Evolutionary conservation across 495 filamentous ascomycete genomes (phyloP), one percentile per base, ranked within the genome.

Genomic region (Podospora sp.): DNA sequence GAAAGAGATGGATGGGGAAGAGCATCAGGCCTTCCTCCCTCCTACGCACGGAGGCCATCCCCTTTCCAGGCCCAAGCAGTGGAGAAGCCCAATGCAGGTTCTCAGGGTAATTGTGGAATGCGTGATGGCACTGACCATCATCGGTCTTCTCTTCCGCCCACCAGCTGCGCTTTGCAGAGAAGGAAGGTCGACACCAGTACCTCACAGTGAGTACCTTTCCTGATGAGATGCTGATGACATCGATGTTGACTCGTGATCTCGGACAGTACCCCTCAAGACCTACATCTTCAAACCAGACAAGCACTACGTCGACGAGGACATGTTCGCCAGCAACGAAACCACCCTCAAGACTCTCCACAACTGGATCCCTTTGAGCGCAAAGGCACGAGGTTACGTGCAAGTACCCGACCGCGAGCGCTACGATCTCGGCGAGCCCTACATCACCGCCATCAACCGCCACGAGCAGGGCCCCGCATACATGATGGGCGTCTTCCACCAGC

Each of bases 401-500:
- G 62, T 83, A 24, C 60, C 70, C 50, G 67, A 79, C 26, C 65
- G 70, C 49, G 69, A 66, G 5, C 57, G 68, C 52, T 82, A 79
- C 69, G 67, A 76, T 20, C 78, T 82, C 33, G 67, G 71, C 14
- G 72, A 78, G 18, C 81, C 81, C 0, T 81, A 79, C 70, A 73
- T 49, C 25, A 70, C 78, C 16, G 60, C 67, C 7, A 52, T 82
- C 1, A 69, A 77, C 66, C 76, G 77, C 20, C 62, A 72, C 11
- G 63, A 66, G 0, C 72, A 81, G 36, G 80, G 79, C 2, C 78
- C 78, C 2, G 79, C 75, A 0, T 83, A 77, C 72, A 82, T 83
- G 81, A 79, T 85, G 71, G 78, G 79, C 26, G 81, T 83, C 14
- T 83, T 84, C 68, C 82, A 86, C 71, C 82, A 85, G 66, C 77